Base-by-base conservation (phyloP, 805 yeast genomes). In the Scheffersomyces stipitis region DNA sequence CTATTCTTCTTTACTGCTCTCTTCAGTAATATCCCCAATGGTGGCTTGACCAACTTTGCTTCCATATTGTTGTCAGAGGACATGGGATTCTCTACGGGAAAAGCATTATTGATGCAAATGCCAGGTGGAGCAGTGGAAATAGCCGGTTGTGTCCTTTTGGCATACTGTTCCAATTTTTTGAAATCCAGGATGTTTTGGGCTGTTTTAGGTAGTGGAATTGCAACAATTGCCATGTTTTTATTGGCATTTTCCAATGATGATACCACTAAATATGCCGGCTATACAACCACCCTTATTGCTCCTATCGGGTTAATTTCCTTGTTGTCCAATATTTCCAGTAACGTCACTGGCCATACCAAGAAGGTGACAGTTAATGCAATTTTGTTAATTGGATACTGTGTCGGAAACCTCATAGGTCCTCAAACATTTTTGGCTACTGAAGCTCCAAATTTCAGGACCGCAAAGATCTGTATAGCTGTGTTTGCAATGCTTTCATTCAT, bases 291-390 rank as follows among this genome's bases (percentile, higher is more conserved):
- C 40, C 54, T 60, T 12, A 57, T 69, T 16, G 49, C 50, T 6
- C 64, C 67, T 1, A 29, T 58, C 4, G 52, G 54, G 5, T 48
- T 54, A 28, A 54, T 62, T 29, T 60, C 60, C 40, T 40, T 60
- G 18, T 42, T 64, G 31, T 60, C 73, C 2, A 42, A 58, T 35
- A 52, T 73, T 22, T 65, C 78, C 18, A 60, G 76, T 5, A 77
- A 77, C 46, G 65, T 69, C 31, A 75, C 76, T 4, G 85, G 85
- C 7, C 73, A 71, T 48, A 77, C 84, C 8, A 80, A 79, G 60
- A 77, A 76, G 52, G 56, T 66, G 32, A 62, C 73, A 2, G 69
- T 64, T 2, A 74, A 66, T 48, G 72, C 77, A 2, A 44, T 71
- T 20, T 55, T 62, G 38, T 62, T 78, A 28, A 50, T 78, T 33